Conservation (phyloP, 805 yeast species). For the Cyberlindnera euphorbiae region DNA sequence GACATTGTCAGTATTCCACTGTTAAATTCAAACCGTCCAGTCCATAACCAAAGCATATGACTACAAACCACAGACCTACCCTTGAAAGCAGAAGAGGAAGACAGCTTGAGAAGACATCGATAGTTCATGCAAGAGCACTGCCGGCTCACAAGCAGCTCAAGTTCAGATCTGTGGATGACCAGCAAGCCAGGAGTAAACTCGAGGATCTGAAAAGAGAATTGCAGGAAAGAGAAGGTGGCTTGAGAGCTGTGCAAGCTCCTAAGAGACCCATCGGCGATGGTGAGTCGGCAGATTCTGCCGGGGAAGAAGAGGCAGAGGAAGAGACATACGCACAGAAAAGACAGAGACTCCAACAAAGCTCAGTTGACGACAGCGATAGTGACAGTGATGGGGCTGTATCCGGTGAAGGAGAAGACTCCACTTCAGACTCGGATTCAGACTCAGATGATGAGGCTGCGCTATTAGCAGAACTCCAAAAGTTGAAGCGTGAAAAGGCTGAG, state of each 20-base stretch:
- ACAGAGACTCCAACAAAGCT: constrained; percentile 25
- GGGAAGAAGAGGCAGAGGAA: constrained; percentile 10
- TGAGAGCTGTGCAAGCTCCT: too few relatives aligned
- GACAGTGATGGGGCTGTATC: constrained; percentile 29
- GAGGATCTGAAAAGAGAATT: constrained; percentile 20
- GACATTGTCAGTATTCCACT: too few relatives aligned
- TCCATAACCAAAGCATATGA: too few relatives aligned
- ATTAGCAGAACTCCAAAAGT: constrained; percentile 34
- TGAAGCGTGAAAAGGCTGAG: constrained; percentile 32
- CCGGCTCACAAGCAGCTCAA: constrained; percentile 55
- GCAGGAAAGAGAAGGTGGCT: constrained; percentile 11
- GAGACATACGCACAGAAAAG: constrained; percentile 14
- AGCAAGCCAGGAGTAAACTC: constrained; percentile 7
- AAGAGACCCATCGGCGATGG: background rate
- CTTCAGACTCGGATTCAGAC: constrained; percentile 21
- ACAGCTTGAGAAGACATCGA: constrained; percentile 37
- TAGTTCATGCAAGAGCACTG: constrained; percentile 46
- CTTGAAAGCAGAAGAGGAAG: constrained; percentile 59
- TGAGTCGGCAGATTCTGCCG: constrained; percentile 1
- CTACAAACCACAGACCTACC: constrained; percentile 68
- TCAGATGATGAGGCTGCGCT: constrained; percentile 44
- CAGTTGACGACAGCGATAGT: constrained; percentile 29
- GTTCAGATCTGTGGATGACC: constrained; percentile 28
- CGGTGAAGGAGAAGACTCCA: background rate
- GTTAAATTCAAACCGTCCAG: too few relatives aligned